A percentile compares a stretch with the other conserved stretches of the same genome.
These are phyloP conservation scores for Brassica balearica DNA, from an alignment of 441 rosid genomes.

Conservation along the genomic window DNA sequence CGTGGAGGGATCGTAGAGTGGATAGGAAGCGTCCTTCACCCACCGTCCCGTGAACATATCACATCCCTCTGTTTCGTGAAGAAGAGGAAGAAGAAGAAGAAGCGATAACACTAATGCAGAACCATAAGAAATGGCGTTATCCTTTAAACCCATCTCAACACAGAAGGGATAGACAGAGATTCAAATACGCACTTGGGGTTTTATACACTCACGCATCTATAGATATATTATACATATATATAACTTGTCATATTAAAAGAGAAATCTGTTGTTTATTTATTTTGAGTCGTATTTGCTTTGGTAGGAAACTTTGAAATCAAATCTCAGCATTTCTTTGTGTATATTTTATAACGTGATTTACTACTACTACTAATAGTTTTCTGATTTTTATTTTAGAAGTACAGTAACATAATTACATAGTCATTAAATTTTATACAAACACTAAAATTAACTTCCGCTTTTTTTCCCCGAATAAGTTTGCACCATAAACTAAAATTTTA, in stretches of 20 bases:
- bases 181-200: conserved; percentile 35
- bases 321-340: conserved; percentile 17
- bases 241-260: conserved; percentile 5
- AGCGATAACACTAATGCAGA: conserved; percentile 31
- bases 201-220: conserved; percentile 41
- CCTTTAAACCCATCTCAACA: conserved; percentile 39
- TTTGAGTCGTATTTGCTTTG: conserved; percentile 16
- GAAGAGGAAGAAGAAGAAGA: conserved; percentile 25
- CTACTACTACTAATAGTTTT: not conserved
- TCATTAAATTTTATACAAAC: conserved; percentile 12
- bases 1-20: conserved; percentile 57
- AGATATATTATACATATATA: not conserved
- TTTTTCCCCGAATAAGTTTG: conserved; percentile 11
- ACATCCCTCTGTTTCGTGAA: conserved; percentile 42
- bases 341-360: conserved; percentile 4
- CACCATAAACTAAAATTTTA: conserved; percentile 21
- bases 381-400: not conserved
- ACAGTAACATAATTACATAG: not conserved
- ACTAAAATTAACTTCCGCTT: no score
- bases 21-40: conserved; percentile 66
- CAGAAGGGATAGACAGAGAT: conserved; percentile 27
- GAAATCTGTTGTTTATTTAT: not conserved
- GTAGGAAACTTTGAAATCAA: not conserved
- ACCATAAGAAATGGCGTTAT: conserved; percentile 29
- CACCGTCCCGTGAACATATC: conserved; percentile 72